Conservation (phyloP, 306 rosid genomes). For the Purshia tridentata region DNA sequence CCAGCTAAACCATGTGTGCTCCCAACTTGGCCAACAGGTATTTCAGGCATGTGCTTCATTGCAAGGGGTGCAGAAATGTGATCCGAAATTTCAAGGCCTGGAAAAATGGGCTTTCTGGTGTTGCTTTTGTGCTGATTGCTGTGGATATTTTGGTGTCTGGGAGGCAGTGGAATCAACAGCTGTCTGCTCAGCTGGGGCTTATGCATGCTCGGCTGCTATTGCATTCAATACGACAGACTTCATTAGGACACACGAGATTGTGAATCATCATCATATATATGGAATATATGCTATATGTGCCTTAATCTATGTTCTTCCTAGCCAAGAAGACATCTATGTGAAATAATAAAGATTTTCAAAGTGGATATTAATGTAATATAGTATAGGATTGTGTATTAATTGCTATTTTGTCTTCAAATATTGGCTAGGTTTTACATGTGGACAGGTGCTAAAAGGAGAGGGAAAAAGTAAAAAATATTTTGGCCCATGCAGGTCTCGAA, state of each 20-base stretch:
- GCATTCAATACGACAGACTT: conserved; percentile 53
- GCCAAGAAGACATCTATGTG: neutral
- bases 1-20: conserved; percentile 73
- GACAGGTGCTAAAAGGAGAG: too few relatives aligned
- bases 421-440: too few relatives aligned
- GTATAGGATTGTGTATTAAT: too few relatives aligned
- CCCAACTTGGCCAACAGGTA: conserved; percentile 75
- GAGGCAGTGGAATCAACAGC: conserved; percentile 57
- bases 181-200: too few relatives aligned
- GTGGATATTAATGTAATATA: too few relatives aligned
- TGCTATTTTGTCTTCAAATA: too few relatives aligned
- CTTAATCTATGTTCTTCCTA: too few relatives aligned
- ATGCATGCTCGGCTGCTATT: too few relatives aligned
- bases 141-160: conserved; percentile 57
- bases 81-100: conserved; percentile 62
- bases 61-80: conserved; percentile 58
- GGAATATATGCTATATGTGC: too few relatives aligned
- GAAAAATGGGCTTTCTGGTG: conserved; percentile 57
- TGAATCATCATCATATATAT: conserved; percentile 23
- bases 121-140: conserved; percentile 39
- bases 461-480: too few relatives aligned
- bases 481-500: conserved; percentile 20
- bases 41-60: conserved; percentile 77
- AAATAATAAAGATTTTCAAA: too few relatives aligned
- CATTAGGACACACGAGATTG: conserved; percentile 71